These are phyloP conservation scores for Capronia epimyces DNA, from an alignment of 2,329 filamentous ascomycete genomes.

Conservation along the genomic window DNA sequence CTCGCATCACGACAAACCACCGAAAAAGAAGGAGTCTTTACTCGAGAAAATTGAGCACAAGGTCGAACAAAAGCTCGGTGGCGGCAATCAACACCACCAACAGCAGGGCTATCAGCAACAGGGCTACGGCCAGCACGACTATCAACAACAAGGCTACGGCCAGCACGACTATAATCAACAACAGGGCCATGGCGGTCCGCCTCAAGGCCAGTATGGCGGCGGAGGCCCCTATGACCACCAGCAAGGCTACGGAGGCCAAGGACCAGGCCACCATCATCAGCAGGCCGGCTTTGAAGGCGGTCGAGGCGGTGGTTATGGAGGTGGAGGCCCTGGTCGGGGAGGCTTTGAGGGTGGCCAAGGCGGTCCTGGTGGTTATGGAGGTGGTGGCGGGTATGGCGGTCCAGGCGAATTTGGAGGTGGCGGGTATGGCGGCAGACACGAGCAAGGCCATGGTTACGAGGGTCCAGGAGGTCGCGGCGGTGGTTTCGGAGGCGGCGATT, in stretches of 20 bases:
- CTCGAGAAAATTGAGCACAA: not conserved
- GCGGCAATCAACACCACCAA: not conserved
- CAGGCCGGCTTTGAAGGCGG: not conserved
- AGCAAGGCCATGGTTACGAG: not conserved
- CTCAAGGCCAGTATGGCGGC: not conserved
- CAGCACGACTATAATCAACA: not conserved
- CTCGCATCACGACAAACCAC: not conserved
- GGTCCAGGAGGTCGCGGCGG: not conserved
- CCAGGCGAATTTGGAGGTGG: not conserved
- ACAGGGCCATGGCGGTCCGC: not conserved
- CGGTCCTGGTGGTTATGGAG: not conserved
- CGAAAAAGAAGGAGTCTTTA: not conserved
- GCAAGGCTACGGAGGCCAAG: no score
- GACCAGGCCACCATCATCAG: no score
- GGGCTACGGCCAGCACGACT: not conserved
- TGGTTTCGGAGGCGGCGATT: not conserved
- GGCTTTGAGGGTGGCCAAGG: not conserved
- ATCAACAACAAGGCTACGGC: not conserved
- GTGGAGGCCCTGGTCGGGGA: not conserved
- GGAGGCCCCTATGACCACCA: no score
- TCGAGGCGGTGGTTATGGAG: not conserved
- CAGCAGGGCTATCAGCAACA: not conserved
- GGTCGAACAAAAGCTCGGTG: not conserved
- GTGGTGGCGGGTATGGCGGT: not conserved
- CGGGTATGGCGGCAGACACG: not conserved